Base-by-base conservation (phyloP, 1,139 yeast genomes). In the Keqinozyma sinolaborantium region DNA sequence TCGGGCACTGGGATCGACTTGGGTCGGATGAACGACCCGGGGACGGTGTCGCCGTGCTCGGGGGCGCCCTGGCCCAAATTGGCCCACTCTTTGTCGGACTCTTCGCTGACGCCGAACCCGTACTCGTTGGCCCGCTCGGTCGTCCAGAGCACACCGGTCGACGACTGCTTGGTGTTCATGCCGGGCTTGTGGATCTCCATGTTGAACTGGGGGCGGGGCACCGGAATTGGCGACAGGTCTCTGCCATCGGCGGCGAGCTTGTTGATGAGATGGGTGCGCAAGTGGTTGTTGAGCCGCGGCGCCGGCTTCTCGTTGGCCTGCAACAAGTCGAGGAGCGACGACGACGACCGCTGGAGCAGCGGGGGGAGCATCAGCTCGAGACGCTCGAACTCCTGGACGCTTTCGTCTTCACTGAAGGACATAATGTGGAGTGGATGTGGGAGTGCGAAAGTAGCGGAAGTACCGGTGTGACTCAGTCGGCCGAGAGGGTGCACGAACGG, bases 21-120 rank as follows among this genome's bases (percentile, higher is more conserved):
- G 2, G 85, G 85, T 52, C 82, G 62, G 31, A 68, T 64, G 51
- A 77, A 76, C 15, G 83, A 77, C 3, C 83, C 83, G 1, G 79
- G 78, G 34, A 79, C 59, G 3, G 71, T 65, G 32, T 75, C 79
- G 14, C 83, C 83, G 33, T 77, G 82, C 48, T 79, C 84, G 2
- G 85, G 84, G 34, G 82, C 81, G 30, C 85, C 85, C 49, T 79
- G 85, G 24, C 85, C 85, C 51, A 79, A 61, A 51, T 79, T 79
- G 28, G 81, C 77, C 84, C 84, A 79, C 20, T 62, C 60, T 31
- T 60, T 65, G 38, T 73, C 77, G 28, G 64, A 64, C 35, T 64
- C 64, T 5, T 63, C 60, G 13, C 38, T 32, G 20, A 38, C 32
- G 28, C 64, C 58, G 50, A 64, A 79, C 0, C 85, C 85, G 49